phyloP scores from a whole-genome alignment of 2,329 filamentous ascomycete genomes.

The Grosmannia huntii region DNA sequence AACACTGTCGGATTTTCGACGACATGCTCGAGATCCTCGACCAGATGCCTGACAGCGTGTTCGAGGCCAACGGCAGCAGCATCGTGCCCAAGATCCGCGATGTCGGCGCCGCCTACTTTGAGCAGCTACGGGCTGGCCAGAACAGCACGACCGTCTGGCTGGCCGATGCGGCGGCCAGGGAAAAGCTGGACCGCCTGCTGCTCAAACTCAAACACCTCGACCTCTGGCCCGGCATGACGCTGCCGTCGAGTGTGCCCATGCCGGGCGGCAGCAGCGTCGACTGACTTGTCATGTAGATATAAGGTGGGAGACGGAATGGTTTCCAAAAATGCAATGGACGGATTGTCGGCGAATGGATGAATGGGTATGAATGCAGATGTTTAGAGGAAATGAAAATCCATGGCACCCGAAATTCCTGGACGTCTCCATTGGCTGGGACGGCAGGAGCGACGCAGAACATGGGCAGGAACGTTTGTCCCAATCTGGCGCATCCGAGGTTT shows the following conservation, averaged over 20 bases:
- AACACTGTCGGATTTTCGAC: constrained; percentile 21
- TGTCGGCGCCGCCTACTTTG: constrained; percentile 22
- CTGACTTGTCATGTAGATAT: neutral
- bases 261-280: neutral
- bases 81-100: constrained; percentile 25
- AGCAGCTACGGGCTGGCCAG: constrained; percentile 14
- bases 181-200: constrained; percentile 18
- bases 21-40: constrained; percentile 14
- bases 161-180: constrained; percentile 4
- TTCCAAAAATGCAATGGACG: no score
- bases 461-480: neutral
- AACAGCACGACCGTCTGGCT: neutral
- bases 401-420: no score
- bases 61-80: constrained; percentile 22
- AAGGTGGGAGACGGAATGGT: no score
- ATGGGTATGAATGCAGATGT: neutral
- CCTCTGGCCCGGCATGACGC: constrained; percentile 13
- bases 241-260: neutral
- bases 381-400: neutral
- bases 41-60: neutral
- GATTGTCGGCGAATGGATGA: no score
- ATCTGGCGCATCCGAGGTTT: neutral
- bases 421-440: neutral
- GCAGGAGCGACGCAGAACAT: neutral
- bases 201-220: constrained; percentile 20